phyloP scores from a whole-genome alignment of 768 basidiomycete species.

The Flagelloscypha sp. region DNA sequence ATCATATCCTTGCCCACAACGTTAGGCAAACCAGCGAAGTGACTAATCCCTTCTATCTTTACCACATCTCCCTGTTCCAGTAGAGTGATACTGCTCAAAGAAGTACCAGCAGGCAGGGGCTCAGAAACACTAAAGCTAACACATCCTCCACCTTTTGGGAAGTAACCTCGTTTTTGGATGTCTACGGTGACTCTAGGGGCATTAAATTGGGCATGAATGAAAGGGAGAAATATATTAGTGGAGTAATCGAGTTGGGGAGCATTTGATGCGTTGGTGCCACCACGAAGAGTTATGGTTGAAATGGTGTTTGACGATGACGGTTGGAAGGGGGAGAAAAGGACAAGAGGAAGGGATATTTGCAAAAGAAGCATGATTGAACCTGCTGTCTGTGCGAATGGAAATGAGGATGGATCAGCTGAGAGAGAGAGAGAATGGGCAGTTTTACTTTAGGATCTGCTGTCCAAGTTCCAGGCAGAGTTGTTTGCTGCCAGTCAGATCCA shows the following conservation, averaged over 20 bases:
- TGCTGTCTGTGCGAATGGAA: no score
- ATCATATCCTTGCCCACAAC: slow-evolving; percentile 49
- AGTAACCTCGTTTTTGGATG: slow-evolving; percentile 58
- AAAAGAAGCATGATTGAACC: slow-evolving; percentile 65
- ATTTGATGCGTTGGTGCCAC: slow-evolving; percentile 64
- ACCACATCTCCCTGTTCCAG: slow-evolving; percentile 48
- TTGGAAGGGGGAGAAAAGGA: slow-evolving; percentile 45
- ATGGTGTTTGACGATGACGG: slow-evolving; percentile 14
- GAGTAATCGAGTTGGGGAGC: slow-evolving; percentile 77
- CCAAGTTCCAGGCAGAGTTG: slow-evolving; percentile 32
- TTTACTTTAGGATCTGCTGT: no score
- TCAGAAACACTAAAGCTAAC: slow-evolving; percentile 32
- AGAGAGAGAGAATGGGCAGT: no score
- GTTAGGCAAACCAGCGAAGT: slow-evolving; percentile 57
- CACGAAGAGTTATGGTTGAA: slow-evolving; percentile 48
- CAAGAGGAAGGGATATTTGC: slow-evolving; percentile 62
- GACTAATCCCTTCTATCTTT: slow-evolving; percentile 48
- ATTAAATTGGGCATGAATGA: slow-evolving; percentile 51
- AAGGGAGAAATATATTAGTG: slow-evolving; percentile 58
- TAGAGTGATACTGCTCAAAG: slow-evolving; percentile 35
- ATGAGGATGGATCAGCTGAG: no score
- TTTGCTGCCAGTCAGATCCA: slow-evolving; percentile 31
- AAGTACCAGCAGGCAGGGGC: slow-evolving; percentile 28
- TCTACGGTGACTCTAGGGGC: slow-evolving; percentile 32
- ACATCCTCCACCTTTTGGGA: slow-evolving; percentile 64